Percentiles rank a stretch among this genome's conserved stretches.
Conservation (phyloP, 2,329 filamentous ascomycete genomes). For the Paraconiothyrium sp. region DNA sequence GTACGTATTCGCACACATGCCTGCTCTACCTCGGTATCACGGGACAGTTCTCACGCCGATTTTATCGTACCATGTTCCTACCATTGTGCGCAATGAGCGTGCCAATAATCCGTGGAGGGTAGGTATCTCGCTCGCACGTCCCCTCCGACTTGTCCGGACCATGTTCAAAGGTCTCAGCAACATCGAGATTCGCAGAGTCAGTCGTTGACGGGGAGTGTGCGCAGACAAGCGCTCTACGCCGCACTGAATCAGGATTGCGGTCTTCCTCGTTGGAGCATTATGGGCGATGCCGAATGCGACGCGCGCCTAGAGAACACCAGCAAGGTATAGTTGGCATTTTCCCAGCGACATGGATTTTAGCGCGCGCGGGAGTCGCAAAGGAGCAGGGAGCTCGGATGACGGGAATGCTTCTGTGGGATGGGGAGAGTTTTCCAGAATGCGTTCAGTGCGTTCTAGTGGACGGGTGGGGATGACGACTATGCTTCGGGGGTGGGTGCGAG, state of each 20-base stretch:
- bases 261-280: too few relatives aligned
- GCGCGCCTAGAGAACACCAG: not conserved
- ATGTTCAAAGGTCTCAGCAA: too few relatives aligned
- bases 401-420: not conserved
- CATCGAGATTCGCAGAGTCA: too few relatives aligned
- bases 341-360: not conserved
- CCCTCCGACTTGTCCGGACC: not conserved
- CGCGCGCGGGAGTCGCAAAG: not conserved
- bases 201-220: too few relatives aligned
- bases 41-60: not conserved
- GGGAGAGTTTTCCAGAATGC: not conserved
- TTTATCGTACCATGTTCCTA: not conserved
- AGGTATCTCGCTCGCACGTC: constrained; percentile 4
- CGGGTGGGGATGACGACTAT: not conserved
- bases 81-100: too few relatives aligned
- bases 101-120: not conserved
- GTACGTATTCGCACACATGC: not conserved
- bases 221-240: too few relatives aligned
- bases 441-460: not conserved
- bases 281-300: not conserved
- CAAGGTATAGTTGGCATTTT: too few relatives aligned
- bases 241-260: too few relatives aligned
- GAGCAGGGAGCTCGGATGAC: not conserved
- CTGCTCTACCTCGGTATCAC: not conserved
- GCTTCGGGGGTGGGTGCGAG: not conserved